phyloP scores from a whole-genome alignment of 306 rosid genomes.

The Vigna hirtella region DNA sequence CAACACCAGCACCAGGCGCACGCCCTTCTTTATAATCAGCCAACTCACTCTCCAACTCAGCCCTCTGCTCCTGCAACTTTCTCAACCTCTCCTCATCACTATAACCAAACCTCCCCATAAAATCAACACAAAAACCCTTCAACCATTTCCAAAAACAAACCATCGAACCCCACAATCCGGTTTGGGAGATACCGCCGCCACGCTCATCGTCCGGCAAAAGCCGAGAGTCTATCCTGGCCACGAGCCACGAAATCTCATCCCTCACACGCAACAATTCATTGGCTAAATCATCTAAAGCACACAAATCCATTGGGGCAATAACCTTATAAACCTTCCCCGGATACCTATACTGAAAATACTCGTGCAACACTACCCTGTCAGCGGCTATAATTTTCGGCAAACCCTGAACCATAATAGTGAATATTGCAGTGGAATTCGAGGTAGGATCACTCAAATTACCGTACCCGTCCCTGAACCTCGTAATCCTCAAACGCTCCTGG shows the following conservation, averaged over 20 bases:
- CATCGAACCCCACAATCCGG: constrained; percentile 50
- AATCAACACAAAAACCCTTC: constrained; percentile 49
- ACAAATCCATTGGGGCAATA: constrained; percentile 86
- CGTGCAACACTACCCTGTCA: constrained; percentile 70
- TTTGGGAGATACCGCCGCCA: constrained; percentile 38
- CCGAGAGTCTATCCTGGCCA: constrained; percentile 80
- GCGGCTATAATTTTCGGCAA: constrained; percentile 76
- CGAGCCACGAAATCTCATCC: constrained; percentile 80
- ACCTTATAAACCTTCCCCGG: constrained; percentile 91
- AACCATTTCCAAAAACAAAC: constrained; percentile 50
- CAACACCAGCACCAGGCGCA: constrained; percentile 89
- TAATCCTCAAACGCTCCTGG: constrained; percentile 68
- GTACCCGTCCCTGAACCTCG: constrained; percentile 88
- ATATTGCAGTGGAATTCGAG: constrained; percentile 79
- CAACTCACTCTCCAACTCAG: constrained; percentile 83
- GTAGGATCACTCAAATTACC: constrained; percentile 80
- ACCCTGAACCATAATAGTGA: constrained; percentile 95
- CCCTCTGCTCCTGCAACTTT: constrained; percentile 79
- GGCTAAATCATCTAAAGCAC: constrained; percentile 92
- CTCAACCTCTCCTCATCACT: constrained; percentile 80
- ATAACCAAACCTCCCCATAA: constrained; percentile 66
- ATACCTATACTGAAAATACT: constrained; percentile 85
- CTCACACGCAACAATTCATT: constrained; percentile 68
- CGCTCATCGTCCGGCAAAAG: constrained; percentile 62
- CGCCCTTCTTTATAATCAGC: constrained; percentile 84